Percentiles rank a stretch among this genome's conserved stretches.
phyloP scores from a whole-genome alignment of 805 yeast species.

The Vanderwaltozyma yarrowii region DNA sequence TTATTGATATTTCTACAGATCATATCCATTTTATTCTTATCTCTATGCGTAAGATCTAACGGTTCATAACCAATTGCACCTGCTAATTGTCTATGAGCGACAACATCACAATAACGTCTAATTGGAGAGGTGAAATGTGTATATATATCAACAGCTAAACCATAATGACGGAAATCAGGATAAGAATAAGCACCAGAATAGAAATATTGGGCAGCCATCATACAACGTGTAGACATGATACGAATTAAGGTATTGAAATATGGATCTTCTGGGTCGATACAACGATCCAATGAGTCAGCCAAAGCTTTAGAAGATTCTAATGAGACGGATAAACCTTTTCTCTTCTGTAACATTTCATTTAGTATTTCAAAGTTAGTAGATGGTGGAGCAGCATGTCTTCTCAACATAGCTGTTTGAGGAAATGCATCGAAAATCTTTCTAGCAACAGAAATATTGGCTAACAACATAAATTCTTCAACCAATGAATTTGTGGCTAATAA shows the following conservation, averaged over 20 bases:
- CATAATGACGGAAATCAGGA: slow-evolving; percentile 91
- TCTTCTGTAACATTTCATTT: slow-evolving; percentile 77
- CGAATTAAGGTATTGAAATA: slow-evolving; percentile 89
- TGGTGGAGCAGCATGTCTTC: slow-evolving; percentile 98
- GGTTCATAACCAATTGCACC: slow-evolving; percentile 96
- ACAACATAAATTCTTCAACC: slow-evolving; percentile 96
- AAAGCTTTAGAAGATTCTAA: slow-evolving; percentile 80
- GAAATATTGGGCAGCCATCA: slow-evolving; percentile 99
- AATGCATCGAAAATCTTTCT: slow-evolving; percentile 82
- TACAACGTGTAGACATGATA: slow-evolving; percentile 96
- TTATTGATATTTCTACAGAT: slow-evolving; percentile 83
- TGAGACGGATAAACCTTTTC: slow-evolving; percentile 66
- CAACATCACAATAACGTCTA: slow-evolving; percentile 94
- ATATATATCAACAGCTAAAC: slow-evolving; percentile 93
- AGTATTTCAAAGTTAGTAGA: slow-evolving; percentile 81
- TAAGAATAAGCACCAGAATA: slow-evolving; percentile 83
- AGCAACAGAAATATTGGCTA: slow-evolving; percentile 95
- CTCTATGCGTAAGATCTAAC: slow-evolving; percentile 71
- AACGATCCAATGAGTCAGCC: slow-evolving; percentile 87
- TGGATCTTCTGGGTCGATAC: slow-evolving; percentile 73
- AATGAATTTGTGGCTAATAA: slow-evolving; percentile 85
- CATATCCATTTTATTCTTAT: slow-evolving; percentile 79
- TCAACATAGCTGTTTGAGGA: slow-evolving; percentile 96
- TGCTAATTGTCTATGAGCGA: slow-evolving; percentile 94
- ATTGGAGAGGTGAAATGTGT: slow-evolving; percentile 99